phyloP scores from a whole-genome alignment of 129 eudicot species.

The Escallonia herrerae region DNA sequence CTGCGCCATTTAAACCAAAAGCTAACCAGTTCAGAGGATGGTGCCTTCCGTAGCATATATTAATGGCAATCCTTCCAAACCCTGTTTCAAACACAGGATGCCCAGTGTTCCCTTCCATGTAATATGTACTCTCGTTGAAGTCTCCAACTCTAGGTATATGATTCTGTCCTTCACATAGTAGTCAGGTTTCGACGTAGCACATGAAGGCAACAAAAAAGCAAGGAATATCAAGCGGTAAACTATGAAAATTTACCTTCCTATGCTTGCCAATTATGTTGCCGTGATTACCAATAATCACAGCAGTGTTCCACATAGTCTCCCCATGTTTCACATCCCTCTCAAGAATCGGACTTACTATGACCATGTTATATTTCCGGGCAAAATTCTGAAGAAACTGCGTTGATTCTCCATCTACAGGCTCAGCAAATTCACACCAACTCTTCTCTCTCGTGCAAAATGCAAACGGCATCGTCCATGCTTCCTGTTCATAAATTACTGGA shows the following conservation, averaged over 20 bases:
- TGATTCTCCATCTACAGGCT: constrained; percentile 88
- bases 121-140: constrained; percentile 96
- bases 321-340: constrained; percentile 90
- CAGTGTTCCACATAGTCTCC: constrained; percentile 93
- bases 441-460: constrained; percentile 99
- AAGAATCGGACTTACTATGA: constrained; percentile 80
- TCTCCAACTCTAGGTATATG: constrained; percentile 98
- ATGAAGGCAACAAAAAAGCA: not conserved
- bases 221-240: not conserved
- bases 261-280: constrained; percentile 96
- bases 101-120: constrained; percentile 98
- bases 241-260: constrained; percentile 55
- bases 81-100: constrained; percentile 97
- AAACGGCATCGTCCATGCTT: constrained; percentile 99
- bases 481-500: constrained; percentile 33
- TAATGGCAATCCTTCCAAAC: constrained; percentile 85
- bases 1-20: constrained; percentile 94
- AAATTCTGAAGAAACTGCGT: constrained; percentile 76
- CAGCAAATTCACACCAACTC: constrained; percentile 98
- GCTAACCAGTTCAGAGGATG: constrained; percentile 98
- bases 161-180: constrained; percentile 47
- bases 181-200: constrained; percentile 6
- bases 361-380: constrained; percentile 91
- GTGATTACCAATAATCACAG: constrained; percentile 81
- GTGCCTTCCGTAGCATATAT: constrained; percentile 97